A percentile compares a stretch with the other conserved stretches of the same genome.
Conservation (phyloP, 352 stramenopile genomes). For the Globisporangium sylvaticum region DNA sequence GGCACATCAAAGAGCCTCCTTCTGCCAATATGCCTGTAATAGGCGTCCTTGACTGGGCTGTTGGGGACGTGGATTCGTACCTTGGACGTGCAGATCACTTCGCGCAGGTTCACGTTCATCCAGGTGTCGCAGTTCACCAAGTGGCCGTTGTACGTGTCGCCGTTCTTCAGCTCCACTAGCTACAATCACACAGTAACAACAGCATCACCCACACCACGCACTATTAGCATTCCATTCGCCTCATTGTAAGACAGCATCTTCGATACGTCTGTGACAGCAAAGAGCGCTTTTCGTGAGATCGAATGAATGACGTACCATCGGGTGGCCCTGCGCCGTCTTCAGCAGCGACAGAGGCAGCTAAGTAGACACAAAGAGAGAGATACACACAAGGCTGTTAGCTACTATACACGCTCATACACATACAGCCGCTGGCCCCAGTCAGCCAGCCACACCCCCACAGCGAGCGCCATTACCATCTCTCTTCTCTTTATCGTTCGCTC, state of each 20-base stretch:
- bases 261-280: not conserved
- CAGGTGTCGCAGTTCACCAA: slow-evolving; percentile 97
- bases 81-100: slow-evolving; percentile 98
- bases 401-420: not conserved
- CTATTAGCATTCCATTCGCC: not conserved
- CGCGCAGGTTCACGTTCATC: slow-evolving; percentile 99
- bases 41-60: not conserved
- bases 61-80: slow-evolving; percentile 22
- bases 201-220: slow-evolving; percentile 2
- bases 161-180: slow-evolving; percentile 99
- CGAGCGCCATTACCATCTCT: not conserved
- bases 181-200: slow-evolving; percentile 15
- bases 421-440: not conserved
- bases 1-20: no score
- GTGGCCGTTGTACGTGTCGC: slow-evolving; percentile 97
- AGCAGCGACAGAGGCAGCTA: slow-evolving; percentile 96
- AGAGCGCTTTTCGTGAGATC: not conserved
- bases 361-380: slow-evolving; percentile 1
- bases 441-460: not conserved
- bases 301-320: slow-evolving; percentile 68
- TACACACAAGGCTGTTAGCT: slow-evolving; percentile 15
- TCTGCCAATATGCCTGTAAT: no score
- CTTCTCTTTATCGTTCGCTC: slow-evolving; percentile 4
- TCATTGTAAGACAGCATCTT: not conserved
- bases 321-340: slow-evolving; percentile 92